Conservation (phyloP, 2,329 filamentous ascomycete species). For the Botryotinia calthae region DNA sequence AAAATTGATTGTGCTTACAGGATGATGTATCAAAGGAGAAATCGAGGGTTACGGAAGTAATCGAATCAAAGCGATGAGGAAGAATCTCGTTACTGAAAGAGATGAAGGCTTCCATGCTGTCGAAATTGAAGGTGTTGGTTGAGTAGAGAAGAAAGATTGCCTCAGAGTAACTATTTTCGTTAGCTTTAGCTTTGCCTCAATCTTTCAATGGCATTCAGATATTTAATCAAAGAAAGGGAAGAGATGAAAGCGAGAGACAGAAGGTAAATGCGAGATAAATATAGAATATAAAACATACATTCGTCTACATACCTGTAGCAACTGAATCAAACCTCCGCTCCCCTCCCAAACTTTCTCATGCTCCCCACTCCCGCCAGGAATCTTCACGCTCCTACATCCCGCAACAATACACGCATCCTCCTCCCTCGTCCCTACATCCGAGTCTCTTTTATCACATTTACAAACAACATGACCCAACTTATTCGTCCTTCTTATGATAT, state of each 20-base stretch:
- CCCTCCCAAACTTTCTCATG: not conserved
- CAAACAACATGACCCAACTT: slow-evolving; percentile 24
- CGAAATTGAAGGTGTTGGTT: slow-evolving; percentile 33
- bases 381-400: slow-evolving; percentile 27
- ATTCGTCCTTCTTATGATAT: slow-evolving; percentile 25
- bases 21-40: slow-evolving; percentile 25
- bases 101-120: slow-evolving; percentile 29
- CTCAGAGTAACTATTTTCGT: slow-evolving; percentile 27
- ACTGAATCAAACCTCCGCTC: slow-evolving; percentile 20
- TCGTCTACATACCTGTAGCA: slow-evolving; percentile 31
- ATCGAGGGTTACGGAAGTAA: slow-evolving; percentile 26
- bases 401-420: slow-evolving; percentile 21
- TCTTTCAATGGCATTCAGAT: not conserved
- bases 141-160: slow-evolving; percentile 31
- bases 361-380: slow-evolving; percentile 12
- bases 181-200: not conserved
- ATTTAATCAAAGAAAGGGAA: not conserved
- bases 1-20: not conserved
- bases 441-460: not conserved
- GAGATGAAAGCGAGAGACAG: not conserved
- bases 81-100: slow-evolving; percentile 28
- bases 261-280: not conserved
- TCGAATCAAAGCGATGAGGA: slow-evolving; percentile 30
- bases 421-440: slow-evolving; percentile 20
- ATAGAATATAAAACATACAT: slow-evolving; percentile 23